phyloP scores from a whole-genome alignment of 768 basidiomycete genomes.

The Tulasnella sp. region DNA sequence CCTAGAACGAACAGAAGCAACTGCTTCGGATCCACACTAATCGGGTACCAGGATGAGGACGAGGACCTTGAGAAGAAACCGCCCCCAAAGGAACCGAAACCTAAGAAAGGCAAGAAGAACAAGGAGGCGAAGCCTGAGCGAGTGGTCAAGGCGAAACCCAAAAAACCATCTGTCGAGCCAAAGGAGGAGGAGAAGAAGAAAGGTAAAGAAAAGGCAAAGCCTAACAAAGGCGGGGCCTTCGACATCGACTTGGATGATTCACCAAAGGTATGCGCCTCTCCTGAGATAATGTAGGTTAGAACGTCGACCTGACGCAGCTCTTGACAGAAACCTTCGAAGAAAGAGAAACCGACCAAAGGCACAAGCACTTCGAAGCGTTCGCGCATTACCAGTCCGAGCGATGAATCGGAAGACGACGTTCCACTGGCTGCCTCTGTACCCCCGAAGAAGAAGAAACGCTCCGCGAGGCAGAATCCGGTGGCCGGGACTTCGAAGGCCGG shows the following conservation, averaged over 20 bases:
- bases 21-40: not conserved
- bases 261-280: not conserved
- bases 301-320: too few relatives aligned
- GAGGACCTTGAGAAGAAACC: not conserved
- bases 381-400: not conserved
- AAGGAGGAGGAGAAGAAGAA: conserved; percentile 1
- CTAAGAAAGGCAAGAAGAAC: not conserved
- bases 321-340: not conserved
- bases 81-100: not conserved
- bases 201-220: not conserved
- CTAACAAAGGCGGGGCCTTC: not conserved
- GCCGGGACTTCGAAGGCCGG: not conserved
- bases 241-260: not conserved
- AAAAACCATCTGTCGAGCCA: not conserved
- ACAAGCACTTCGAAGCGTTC: not conserved
- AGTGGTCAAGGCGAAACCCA: not conserved
- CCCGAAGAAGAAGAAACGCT: not conserved
- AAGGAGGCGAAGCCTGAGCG: not conserved
- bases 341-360: not conserved
- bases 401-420: not conserved
- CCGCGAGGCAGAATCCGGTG: not conserved
- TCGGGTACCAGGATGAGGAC: not conserved
- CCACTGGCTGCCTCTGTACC: not conserved
- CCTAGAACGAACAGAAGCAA: too few relatives aligned
- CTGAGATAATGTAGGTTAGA: not conserved